Conservation (phyloP, 495 filamentous ascomycete genomes). For the Podospora comata region DNA sequence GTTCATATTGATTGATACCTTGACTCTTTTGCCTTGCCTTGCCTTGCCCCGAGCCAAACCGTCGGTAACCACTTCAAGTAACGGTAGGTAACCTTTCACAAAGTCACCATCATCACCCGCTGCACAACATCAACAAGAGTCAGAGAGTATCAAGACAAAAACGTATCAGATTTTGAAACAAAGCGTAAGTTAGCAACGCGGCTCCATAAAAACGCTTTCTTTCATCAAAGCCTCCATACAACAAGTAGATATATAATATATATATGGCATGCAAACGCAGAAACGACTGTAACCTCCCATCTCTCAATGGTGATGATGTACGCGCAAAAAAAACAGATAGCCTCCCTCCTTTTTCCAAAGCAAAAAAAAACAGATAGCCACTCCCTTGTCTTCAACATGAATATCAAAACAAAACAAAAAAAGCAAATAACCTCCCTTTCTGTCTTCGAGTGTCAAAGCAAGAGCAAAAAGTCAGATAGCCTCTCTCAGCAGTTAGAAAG, state of each 20-base stretch:
- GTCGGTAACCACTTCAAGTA: background rate
- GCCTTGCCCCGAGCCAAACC: background rate
- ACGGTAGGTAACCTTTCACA: background rate
- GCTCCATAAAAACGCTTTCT: background rate
- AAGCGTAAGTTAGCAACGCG: too few species aligned
- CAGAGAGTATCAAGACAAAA: background rate
- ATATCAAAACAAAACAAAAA: background rate
- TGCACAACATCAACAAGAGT: background rate
- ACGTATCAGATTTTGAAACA: background rate
- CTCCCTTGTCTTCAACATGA: background rate
- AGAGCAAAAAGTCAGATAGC: too few species aligned
- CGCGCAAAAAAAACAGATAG: constrained; percentile 1
- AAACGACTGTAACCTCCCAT: background rate
- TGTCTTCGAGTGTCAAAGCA: background rate
- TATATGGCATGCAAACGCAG: background rate
- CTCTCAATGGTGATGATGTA: background rate
- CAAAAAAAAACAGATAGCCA: constrained; percentile 2
- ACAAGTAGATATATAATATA: background rate
- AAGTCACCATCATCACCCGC: background rate
- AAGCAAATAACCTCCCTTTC: constrained; percentile 1
- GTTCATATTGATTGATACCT: background rate
- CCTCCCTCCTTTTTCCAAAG: background rate
- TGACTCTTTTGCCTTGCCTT: too few species aligned
- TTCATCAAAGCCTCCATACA: background rate
- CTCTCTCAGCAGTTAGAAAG: too few species aligned